phyloP scores from a whole-genome alignment of 768 basidiomycete species.

The Termitomyces sp. region DNA sequence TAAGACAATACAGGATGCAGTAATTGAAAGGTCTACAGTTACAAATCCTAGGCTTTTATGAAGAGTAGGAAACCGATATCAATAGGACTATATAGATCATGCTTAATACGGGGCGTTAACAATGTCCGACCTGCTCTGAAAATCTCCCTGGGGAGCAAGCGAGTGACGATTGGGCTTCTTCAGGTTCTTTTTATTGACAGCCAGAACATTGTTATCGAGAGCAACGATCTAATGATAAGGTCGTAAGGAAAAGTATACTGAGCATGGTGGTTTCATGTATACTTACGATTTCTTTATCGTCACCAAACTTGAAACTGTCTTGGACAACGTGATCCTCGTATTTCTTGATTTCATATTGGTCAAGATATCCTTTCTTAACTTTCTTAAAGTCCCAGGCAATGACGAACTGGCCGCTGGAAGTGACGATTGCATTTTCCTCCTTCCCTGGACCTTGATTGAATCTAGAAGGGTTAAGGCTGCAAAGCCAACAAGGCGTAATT shows the following conservation, averaged over 20 bases:
- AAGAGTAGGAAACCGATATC: constrained; percentile 1
- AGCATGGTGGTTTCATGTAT: constrained; percentile 1
- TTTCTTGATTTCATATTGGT: constrained; percentile 95
- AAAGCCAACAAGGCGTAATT: not conserved
- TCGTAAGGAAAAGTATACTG: not conserved
- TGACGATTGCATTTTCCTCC: constrained; percentile 93
- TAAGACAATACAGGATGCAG: constrained; percentile 9
- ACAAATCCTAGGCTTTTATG: constrained; percentile 9
- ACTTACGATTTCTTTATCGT: constrained; percentile 84
- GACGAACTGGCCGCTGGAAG: constrained; percentile 87
- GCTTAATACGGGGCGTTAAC: constrained; percentile 60
- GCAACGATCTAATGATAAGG: constrained; percentile 73
- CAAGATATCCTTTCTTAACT: constrained; percentile 86
- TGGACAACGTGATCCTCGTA: constrained; percentile 94
- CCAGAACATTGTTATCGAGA: constrained; percentile 87
- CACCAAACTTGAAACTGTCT: constrained; percentile 96
- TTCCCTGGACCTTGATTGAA: constrained; percentile 90
- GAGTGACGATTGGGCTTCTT: constrained; percentile 77
- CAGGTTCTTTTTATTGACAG: constrained; percentile 90
- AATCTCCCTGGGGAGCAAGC: constrained; percentile 39
- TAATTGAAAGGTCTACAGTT: constrained; percentile 10
- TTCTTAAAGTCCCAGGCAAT: constrained; percentile 97
- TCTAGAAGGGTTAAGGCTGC: constrained; percentile 31
- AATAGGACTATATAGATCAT: constrained; percentile 3
- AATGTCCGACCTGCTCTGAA: constrained; percentile 53